A percentile compares a stretch with the other conserved stretches of the same genome.
phyloP scores from a whole-genome alignment of 2,329 filamentous ascomycete species.

The Zelopaecilomyces penicillatus region DNA sequence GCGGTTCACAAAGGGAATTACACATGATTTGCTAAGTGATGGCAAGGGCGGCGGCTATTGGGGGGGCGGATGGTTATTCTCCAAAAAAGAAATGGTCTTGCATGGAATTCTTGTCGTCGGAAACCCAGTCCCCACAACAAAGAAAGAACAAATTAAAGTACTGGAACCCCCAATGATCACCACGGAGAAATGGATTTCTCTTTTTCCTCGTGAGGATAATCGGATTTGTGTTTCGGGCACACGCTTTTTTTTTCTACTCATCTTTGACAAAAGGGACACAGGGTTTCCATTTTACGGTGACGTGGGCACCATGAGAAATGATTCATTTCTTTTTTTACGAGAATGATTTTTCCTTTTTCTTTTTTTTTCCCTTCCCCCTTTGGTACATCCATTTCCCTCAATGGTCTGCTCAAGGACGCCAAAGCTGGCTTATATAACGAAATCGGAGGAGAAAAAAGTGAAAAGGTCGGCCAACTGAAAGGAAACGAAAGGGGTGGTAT shows the following conservation, averaged over 20 bases:
- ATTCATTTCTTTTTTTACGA: too few species aligned
- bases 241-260: neutral
- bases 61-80: conserved; percentile 25
- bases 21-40: conserved; percentile 41
- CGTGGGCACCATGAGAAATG: too few species aligned
- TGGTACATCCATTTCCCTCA: too few species aligned
- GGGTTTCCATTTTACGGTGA: neutral
- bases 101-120: conserved; percentile 26
- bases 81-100: conserved; percentile 20
- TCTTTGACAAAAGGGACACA: conserved; percentile 6
- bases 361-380: neutral
- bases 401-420: conserved; percentile 10
- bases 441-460: conserved; percentile 5
- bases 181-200: conserved; percentile 6
- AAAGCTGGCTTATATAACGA: conserved; percentile 5
- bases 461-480: conserved; percentile 6
- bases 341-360: conserved; percentile 1
- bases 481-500: conserved; percentile 7
- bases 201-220: conserved; percentile 6
- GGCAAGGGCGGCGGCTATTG: conserved; percentile 32
- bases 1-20: conserved; percentile 40
- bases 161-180: conserved; percentile 18
- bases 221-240: neutral
- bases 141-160: conserved; percentile 20
- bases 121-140: conserved; percentile 21